Evolutionary conservation across 2,329 filamentous ascomycete species (phyloP).

Genomic region (Penicillium sp.): DNA sequence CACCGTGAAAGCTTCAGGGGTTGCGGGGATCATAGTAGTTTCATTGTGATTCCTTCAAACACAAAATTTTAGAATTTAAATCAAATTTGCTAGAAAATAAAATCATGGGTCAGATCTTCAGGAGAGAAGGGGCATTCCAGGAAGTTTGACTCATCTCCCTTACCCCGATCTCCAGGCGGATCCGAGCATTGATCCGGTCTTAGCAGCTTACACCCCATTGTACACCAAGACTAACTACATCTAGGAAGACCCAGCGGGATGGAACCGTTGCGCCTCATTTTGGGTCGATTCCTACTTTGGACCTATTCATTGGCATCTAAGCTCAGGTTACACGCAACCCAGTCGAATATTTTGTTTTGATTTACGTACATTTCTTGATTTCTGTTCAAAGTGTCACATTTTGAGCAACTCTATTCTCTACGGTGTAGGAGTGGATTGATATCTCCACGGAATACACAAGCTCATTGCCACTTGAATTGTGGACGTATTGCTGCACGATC

Average conservation of each 20-base stretch:
- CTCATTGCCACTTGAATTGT: neutral
- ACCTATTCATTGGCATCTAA: neutral
- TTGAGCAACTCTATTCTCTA: neutral
- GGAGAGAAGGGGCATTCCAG: conserved; percentile 26
- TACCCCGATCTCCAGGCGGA: neutral
- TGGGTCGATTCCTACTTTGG: neutral
- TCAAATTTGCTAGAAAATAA: neutral
- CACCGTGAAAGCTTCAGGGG: conserved; percentile 13
- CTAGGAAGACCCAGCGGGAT: conserved; percentile 13
- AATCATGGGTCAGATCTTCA: conserved; percentile 23
- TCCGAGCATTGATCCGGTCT: neutral
- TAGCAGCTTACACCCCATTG: neutral
- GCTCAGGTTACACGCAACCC: neutral
- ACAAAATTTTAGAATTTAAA: neutral
- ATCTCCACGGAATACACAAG: neutral
- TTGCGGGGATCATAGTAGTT: neutral
- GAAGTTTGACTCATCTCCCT: neutral
- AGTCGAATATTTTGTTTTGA: neutral
- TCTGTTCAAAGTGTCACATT: neutral
- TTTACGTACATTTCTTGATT: neutral
- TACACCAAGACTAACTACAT: neutral
- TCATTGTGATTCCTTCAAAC: neutral
- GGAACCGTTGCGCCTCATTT: conserved; percentile 24
- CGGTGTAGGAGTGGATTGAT: neutral
- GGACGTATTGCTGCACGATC: neutral